Evolutionary conservation across 495 filamentous ascomycete species (phyloP), one percentile per base, ranked within the genome.

Genomic region (Aspergillus campestris): DNA sequence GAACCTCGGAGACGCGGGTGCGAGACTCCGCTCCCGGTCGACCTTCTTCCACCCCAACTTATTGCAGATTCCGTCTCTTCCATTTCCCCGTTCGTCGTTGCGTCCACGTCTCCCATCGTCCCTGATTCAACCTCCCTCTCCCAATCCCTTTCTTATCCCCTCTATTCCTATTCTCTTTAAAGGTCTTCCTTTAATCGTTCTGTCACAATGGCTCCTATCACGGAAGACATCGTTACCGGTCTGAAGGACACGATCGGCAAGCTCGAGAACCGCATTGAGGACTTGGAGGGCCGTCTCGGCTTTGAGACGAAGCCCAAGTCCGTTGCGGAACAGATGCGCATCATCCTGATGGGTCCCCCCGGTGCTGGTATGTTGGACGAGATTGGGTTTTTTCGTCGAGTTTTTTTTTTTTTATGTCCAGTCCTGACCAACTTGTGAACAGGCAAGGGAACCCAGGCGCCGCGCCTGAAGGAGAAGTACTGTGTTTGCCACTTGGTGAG

Each of bases 381-480:
- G 18, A 10, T 41, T 28, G 15, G 12, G 3, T 41, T 30, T 13
- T 24, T 27, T 14, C 31, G 13, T 6, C 24, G 5, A n/a, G 6
- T 30, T 30, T 34, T 28, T 8, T 15, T 27, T 12, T 31, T 29
- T 41, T 38, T 49, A n/a, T 47, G 38, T 39, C 39, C 45, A 39
- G 52, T 47, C 51, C 41, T 56, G 50, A 57, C 61, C 46, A 27
- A 44, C 49, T 30, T 50, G 11, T 18, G 34, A 58, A 52, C 57
- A 98, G 92, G 92, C 74, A 99, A 99, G 82, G 92, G 92, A 67
- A 99, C 92, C 38, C 92, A 99, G 65, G 94, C 94, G 27, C 92
- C 92, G 41, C 89, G 83, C 71, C 90, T 99, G 66, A 94, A 95
- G 75, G 92, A 97, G 53, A 94, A 86, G 75, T 99, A 85, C 76